Base-by-base conservation (phyloP, 176 grass and related monocot genomes). In the Musa acuminata region DNA sequence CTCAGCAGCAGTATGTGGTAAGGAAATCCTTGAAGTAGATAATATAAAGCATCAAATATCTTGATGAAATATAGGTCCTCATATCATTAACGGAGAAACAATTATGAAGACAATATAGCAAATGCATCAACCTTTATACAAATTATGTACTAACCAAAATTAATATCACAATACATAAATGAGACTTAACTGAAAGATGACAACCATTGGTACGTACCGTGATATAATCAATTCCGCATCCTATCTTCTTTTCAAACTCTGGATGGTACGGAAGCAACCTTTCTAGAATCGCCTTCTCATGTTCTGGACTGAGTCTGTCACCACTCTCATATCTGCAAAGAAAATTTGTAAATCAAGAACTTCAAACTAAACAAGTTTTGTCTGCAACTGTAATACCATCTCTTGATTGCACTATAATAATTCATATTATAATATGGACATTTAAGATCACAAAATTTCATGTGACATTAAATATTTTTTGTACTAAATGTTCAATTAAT, bases 221-320 rank as follows among this genome's bases (percentile, higher is more conserved):
- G 73, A 99, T 91, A 74, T 84, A 94, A 72, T 94, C 88, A 35
- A 99, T 82, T 73, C 95, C 95, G 57, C 86, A 91, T 74, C 95
- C 95, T 72, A 99, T 76, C 92, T 99, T 94, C 82, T 87, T 87
- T 75, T 99, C 81, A 64, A 79, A 99, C 85, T 99, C 78, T 24
- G 95, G 95, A 84, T 99, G 95, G 62, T 87, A 91, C 50, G 95
- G 91, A 75, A 99, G 86, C 84, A 99, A 82, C 16, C 90, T 82
- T 85, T 94, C 86, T 62, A 93, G 25, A 67, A 99, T 99, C 51
- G 80, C 80, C 64, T 78, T 89, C 67, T 99, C 95, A 67, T 99
- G 95, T 72, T 91, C 82, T 78, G 80, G 84, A 87, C 66, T 94
- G 78, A 99, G 67, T 55, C 51, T 82, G 54, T 89, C 88, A 57